Evolutionary conservation across 192 early-diverging fungal species (phyloP).

Genomic region (Coemansia pectinata): DNA sequence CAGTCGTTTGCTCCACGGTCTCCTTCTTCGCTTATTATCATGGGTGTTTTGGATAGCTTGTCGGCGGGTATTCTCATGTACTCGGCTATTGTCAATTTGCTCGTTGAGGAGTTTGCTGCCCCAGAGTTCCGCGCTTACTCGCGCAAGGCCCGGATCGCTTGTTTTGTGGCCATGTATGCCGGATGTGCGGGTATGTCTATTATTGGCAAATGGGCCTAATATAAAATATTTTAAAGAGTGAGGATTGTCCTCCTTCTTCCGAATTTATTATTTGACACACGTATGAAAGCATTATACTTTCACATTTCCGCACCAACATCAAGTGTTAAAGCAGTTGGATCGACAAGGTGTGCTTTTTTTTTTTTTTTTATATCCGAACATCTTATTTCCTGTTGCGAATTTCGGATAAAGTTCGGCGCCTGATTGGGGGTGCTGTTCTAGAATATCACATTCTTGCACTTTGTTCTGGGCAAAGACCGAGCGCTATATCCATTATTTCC

Average conservation of each 20-base stretch:
- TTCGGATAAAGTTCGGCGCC: too few relatives aligned
- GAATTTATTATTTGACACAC: too few relatives aligned
- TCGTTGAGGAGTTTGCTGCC: slow-evolving; percentile 69
- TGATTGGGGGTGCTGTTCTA: too few relatives aligned
- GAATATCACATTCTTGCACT: too few relatives aligned
- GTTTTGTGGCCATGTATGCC: slow-evolving; percentile 64
- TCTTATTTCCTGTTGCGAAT: too few relatives aligned
- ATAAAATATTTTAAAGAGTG: not conserved
- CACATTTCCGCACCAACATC: not conserved
- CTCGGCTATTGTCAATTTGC: slow-evolving; percentile 72
- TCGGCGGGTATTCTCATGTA: slow-evolving; percentile 85
- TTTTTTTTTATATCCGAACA: not conserved
- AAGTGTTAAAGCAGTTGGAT: not conserved
- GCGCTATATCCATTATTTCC: not conserved
- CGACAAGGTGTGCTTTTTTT: not conserved
- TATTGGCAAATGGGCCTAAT: slow-evolving; percentile 74
- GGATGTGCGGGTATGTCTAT: slow-evolving; percentile 79
- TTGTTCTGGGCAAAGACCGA: not conserved
- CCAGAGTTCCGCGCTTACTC: slow-evolving; percentile 50
- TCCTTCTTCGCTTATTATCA: slow-evolving; percentile 58
- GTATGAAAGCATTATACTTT: not conserved
- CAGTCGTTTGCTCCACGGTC: slow-evolving; percentile 61
- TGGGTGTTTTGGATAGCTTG: slow-evolving; percentile 77
- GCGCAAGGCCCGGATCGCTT: slow-evolving; percentile 36
- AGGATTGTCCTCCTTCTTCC: too few relatives aligned